Percentiles rank a stretch among this genome's conserved stretches.
phyloP scores from a whole-genome alignment of 2,329 filamentous ascomycete species.

The Penicillium polonicum region DNA sequence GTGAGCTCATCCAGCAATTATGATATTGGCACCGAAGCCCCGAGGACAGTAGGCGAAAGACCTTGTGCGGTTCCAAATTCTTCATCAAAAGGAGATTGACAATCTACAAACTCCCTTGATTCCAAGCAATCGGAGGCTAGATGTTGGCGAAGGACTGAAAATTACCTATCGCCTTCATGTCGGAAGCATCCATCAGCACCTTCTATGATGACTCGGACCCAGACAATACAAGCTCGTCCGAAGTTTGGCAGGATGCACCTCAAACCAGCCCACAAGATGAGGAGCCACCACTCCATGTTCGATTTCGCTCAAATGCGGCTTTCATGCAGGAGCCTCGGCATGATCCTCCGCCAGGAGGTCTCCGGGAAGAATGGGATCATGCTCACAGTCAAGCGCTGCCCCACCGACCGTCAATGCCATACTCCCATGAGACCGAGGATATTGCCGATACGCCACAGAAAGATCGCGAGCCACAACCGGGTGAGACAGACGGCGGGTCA shows the following conservation, averaged over 20 bases:
- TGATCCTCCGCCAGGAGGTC: slow-evolving; percentile 6
- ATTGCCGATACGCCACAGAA: slow-evolving; percentile 25
- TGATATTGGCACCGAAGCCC: not conserved
- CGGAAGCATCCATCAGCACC: not conserved
- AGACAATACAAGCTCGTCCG: slow-evolving; percentile 1
- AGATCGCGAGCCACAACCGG: not conserved
- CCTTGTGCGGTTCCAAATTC: not conserved
- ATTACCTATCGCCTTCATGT: slow-evolving; percentile 2
- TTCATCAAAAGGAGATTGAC: not conserved
- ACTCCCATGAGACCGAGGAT: slow-evolving; percentile 28
- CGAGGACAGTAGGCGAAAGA: not conserved
- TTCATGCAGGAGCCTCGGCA: slow-evolving; percentile 2
- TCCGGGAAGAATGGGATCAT: slow-evolving; percentile 12
- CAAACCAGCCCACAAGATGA: slow-evolving; percentile 5
- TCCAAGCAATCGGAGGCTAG: not conserved
- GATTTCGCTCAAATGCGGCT: slow-evolving; percentile 16
- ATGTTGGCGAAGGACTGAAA: slow-evolving; percentile 6
- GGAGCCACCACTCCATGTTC: slow-evolving; percentile 10
- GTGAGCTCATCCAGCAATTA: slow-evolving; percentile 10
- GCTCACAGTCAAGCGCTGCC: slow-evolving; percentile 11
- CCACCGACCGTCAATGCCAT: slow-evolving; percentile 21
- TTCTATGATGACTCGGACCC: slow-evolving; percentile 1
- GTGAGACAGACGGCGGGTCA: not conserved
- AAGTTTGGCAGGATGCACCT: not conserved
- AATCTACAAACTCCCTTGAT: not conserved